A percentile compares a stretch with the other conserved stretches of the same genome.
These are phyloP conservation scores for Rhipidocladum racemiflorum DNA, from an alignment of 176 grass and related monocot species.

Conservation along the genomic window DNA sequence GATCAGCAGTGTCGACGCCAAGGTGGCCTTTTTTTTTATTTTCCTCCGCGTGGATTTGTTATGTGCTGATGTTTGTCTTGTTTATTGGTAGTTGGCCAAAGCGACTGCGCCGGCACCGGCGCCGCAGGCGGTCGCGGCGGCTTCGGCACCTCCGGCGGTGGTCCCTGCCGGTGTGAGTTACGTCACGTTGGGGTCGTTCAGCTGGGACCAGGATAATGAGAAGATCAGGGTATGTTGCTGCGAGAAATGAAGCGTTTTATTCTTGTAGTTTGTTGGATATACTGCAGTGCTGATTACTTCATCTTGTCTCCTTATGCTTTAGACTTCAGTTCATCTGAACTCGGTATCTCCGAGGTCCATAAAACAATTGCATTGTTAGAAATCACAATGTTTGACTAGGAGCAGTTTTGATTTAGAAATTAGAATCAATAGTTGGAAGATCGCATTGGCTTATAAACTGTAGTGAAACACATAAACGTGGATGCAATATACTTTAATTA, in stretches of 20 bases:
- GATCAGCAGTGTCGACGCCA: conserved; percentile 62
- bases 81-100: conserved; percentile 31
- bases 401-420: not conserved
- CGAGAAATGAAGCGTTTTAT: not conserved
- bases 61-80: not conserved
- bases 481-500: not conserved
- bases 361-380: not conserved
- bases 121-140: not conserved
- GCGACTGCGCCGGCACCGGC: conserved; percentile 9
- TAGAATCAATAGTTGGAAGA: not conserved
- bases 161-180: conserved; percentile 38
- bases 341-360: too few relatives aligned
- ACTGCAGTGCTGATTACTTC: not conserved
- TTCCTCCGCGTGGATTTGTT: not conserved
- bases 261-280: not conserved
- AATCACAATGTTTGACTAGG: not conserved
- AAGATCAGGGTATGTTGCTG: conserved; percentile 65
- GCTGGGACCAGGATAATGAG: conserved; percentile 89
- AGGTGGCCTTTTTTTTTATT: conserved; percentile 18
- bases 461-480: not conserved
- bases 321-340: not conserved
- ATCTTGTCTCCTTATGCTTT: not conserved
- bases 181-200: conserved; percentile 70
- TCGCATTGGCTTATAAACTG: not conserved
- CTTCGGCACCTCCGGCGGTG: conserved; percentile 11